phyloP scores from a whole-genome alignment of 331 rosid genomes.

The Pyracantha coccinea region DNA sequence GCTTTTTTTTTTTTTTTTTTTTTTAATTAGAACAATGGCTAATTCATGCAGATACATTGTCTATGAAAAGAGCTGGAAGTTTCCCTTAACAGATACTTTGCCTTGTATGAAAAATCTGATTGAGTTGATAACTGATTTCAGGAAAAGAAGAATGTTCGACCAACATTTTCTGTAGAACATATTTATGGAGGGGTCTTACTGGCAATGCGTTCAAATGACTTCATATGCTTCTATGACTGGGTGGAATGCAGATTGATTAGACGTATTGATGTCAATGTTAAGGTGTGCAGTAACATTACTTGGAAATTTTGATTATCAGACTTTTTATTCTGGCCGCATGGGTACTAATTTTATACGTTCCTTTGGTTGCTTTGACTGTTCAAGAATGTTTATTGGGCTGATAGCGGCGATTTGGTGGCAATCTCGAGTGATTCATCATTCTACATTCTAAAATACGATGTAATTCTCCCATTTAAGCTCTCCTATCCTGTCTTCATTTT shows the following conservation, averaged over 20 bases:
- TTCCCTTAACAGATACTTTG: neutral
- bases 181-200: slow-evolving; percentile 38
- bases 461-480: slow-evolving; percentile 9
- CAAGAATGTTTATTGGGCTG: slow-evolving; percentile 51
- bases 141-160: slow-evolving; percentile 43
- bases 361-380: slow-evolving; percentile 1
- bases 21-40: neutral
- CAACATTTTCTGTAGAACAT: slow-evolving; percentile 40
- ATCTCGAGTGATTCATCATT: slow-evolving; percentile 38
- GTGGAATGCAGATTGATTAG: slow-evolving; percentile 42
- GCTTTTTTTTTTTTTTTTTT: neutral
- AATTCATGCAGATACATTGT: neutral
- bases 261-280: slow-evolving; percentile 42
- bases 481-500: neutral
- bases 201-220: slow-evolving; percentile 45
- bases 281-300: slow-evolving; percentile 14
- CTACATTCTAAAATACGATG: slow-evolving; percentile 41
- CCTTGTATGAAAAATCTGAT: neutral
- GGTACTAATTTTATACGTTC: neutral
- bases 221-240: slow-evolving; percentile 48
- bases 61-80: neutral
- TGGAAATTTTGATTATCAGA: neutral
- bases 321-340: neutral
- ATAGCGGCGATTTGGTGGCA: slow-evolving; percentile 47
- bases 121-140: slow-evolving; percentile 14